Evolutionary conservation across 148 eudicot species (phyloP).

Genomic region (Silene uniflora): DNA sequence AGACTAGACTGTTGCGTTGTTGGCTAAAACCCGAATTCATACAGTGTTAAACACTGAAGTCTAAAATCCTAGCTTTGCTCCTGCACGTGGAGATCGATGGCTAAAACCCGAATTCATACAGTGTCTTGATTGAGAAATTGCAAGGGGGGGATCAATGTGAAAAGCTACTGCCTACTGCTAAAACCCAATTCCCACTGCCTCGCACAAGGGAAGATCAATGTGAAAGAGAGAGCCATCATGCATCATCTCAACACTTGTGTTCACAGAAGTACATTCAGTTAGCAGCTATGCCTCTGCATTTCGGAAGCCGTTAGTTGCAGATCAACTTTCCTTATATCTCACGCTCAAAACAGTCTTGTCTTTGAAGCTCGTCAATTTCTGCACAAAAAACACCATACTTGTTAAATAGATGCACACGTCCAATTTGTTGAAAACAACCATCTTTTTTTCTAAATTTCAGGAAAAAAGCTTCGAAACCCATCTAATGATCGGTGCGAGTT

Average conservation of each 20-base stretch:
- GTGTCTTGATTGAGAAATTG: neutral
- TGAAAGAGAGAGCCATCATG: conserved; percentile 3
- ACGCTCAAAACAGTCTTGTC: neutral
- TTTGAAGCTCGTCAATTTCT: neutral
- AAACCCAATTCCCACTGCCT: no score
- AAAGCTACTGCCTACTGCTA: no score
- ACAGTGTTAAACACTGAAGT: no score
- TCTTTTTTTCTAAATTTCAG: neutral
- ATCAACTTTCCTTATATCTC: neutral
- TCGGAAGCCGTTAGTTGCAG: neutral
- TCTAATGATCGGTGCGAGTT: neutral
- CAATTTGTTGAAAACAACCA: no score
- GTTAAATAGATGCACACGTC: no score
- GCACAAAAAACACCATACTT: neutral
- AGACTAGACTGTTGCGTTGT: no score
- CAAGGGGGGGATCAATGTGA: neutral
- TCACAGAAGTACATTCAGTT: conserved; percentile 18
- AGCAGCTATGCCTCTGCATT: conserved; percentile 6
- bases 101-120: neutral
- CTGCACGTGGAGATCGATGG: no score
- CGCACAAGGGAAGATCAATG: neutral
- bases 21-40: no score
- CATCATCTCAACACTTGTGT: no score
- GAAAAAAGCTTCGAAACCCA: neutral
- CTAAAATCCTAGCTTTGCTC: no score